Base-by-base conservation (phyloP, 805 yeast species). In the Yarrowia bubula region DNA sequence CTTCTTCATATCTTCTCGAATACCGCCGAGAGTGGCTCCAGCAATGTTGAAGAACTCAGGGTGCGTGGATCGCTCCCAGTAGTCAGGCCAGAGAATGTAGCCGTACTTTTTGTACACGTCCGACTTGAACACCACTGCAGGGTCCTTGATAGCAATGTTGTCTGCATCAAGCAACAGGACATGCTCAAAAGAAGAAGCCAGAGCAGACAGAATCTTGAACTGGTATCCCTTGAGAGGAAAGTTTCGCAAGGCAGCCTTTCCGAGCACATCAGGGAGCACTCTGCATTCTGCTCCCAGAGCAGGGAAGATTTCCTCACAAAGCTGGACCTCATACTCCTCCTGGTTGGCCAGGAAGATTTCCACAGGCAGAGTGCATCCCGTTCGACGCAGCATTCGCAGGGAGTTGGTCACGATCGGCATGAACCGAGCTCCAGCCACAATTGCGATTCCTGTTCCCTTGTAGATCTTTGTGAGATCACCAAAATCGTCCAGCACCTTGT, bases 31-130 rank as follows among this genome's bases (percentile, higher is more conserved):
- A 58, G 76, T 69, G 13, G 85, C 77, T 1, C 85, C 89, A 0
- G 90, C 90, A 68, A 90, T 85, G 35, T 84, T 82, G 74, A 88
- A 90, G 70, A 82, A 87, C 42, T 77, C 76, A 6, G 96, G 96
- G 1, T 89, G 83, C 1, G 92, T 89, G 7, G 92, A 85, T 69
- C 96, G 81, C 74, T 87, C 83, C 96, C 96, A 90, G 74, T 86
- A 90, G 75, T 90, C 97, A 1, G 96, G 96, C 93, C 96, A 90
- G 31, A 85, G 74, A 31, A 86, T 75, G 73, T 84, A 75, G 66
- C 86, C 84, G 66, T 79, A 76, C 11, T 79, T 73, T 15, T 71
- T 68, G 75, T 83, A 90, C 0, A 90, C 86, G 50, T 85, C 84
- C 11, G 81, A 75, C 4, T 76, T 77, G 72, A 90, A 88, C 22